A percentile compares a stretch with the other conserved stretches of the same genome.
phyloP scores from a whole-genome alignment of 768 basidiomycete species.

The Suillus brevipes region DNA sequence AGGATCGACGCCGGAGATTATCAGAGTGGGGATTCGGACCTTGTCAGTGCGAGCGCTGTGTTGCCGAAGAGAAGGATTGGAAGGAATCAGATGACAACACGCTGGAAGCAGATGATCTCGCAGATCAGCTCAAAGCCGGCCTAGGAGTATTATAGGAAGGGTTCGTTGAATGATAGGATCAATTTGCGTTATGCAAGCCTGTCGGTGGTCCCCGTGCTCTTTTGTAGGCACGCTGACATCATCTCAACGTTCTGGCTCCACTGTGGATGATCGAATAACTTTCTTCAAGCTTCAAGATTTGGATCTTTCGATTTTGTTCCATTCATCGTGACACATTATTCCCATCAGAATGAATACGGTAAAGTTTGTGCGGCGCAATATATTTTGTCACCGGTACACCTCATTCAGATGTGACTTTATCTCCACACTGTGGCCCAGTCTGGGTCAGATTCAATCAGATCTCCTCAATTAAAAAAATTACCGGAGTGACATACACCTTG shows the following conservation, averaged over 20 bases:
- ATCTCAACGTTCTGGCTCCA: background rate
- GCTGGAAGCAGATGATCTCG: conserved; percentile 47
- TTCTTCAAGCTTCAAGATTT: conserved; percentile 4
- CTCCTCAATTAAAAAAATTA: background rate
- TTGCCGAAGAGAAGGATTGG: conserved; percentile 49
- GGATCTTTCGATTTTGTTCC: background rate
- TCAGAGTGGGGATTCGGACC: conserved; percentile 74
- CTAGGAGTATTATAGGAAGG: conserved; percentile 47
- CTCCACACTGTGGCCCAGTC: background rate
- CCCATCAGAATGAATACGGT: background rate
- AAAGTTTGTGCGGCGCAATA: background rate
- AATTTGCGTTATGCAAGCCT: background rate
- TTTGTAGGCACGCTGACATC: background rate
- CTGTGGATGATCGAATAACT: background rate
- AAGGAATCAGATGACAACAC: conserved; percentile 12
- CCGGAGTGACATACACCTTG: background rate
- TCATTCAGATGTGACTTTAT: background rate
- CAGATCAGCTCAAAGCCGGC: conserved; percentile 62
- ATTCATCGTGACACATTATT: background rate
- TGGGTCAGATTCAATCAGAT: background rate
- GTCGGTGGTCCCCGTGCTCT: background rate
- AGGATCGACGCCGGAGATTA: conserved; percentile 51
- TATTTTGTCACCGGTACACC: background rate
- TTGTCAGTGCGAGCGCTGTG: conserved; percentile 70
- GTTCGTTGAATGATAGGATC: background rate